Conservation (phyloP, 441 rosid genomes). For the Erysimum pusillum region DNA sequence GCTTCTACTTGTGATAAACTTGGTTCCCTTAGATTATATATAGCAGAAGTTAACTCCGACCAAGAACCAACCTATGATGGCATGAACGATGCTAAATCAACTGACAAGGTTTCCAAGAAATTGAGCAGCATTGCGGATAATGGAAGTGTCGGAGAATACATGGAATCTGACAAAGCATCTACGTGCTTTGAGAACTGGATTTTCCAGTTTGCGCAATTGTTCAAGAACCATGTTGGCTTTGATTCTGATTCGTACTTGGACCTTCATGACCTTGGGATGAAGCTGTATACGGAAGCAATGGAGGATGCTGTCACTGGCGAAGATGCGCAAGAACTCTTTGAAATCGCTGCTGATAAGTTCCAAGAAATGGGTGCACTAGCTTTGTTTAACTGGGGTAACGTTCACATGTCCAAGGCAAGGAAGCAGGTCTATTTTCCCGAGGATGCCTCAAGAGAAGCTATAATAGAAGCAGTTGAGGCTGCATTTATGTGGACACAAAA, state of each 20-base stretch:
- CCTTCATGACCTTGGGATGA: slow-evolving; percentile 97
- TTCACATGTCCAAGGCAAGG: slow-evolving; percentile 93
- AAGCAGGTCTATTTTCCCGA: slow-evolving; percentile 73
- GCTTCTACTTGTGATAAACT: slow-evolving; percentile 65
- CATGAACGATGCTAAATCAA: slow-evolving; percentile 46
- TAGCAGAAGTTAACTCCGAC: slow-evolving; percentile 74
- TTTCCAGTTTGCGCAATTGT: slow-evolving; percentile 82
- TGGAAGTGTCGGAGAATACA: slow-evolving; percentile 43
- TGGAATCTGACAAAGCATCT: slow-evolving; percentile 54
- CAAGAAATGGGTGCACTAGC: slow-evolving; percentile 99
- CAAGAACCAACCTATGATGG: slow-evolving; percentile 84
- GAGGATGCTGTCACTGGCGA: slow-evolving; percentile 87
- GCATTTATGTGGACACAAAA: slow-evolving; percentile 76
- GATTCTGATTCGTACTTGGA: slow-evolving; percentile 92
- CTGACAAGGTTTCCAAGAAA: slow-evolving; percentile 45
- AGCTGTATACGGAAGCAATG: slow-evolving; percentile 91
- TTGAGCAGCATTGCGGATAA: slow-evolving; percentile 50
- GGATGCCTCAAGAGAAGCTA: slow-evolving; percentile 70
- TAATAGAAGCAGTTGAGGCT: slow-evolving; percentile 61
- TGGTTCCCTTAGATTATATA: slow-evolving; percentile 74
- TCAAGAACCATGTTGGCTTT: slow-evolving; percentile 92
- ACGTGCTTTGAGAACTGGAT: slow-evolving; percentile 83
- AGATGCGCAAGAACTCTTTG: slow-evolving; percentile 89
- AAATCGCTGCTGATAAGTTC: slow-evolving; percentile 83
- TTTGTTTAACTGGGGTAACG: slow-evolving; percentile 95